Percentiles rank a stretch among this genome's conserved stretches.
Evolutionary conservation across 306 rosid genomes (phyloP).

Genomic region (Prunus mume): DNA sequence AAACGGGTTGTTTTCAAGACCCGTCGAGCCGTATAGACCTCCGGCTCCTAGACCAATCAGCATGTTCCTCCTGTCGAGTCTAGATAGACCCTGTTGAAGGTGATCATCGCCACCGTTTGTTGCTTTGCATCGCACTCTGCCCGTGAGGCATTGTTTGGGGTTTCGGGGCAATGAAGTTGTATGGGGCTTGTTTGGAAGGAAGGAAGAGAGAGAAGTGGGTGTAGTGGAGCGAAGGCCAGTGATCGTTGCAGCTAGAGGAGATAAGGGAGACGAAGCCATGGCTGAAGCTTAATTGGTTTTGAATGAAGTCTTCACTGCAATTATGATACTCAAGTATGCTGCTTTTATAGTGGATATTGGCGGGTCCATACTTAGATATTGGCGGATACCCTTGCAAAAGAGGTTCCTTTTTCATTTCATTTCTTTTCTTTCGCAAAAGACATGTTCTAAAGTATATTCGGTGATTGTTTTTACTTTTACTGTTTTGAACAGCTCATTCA

Average conservation of each 20-base stretch:
- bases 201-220: neutral
- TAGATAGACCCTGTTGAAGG: neutral
- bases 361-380: too few relatives aligned
- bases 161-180: neutral
- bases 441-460: too few relatives aligned
- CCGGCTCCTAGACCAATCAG: constrained; percentile 53
- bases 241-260: too few relatives aligned
- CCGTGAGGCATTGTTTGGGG: neutral
- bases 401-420: too few relatives aligned
- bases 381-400: too few relatives aligned
- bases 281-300: neutral
- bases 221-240: neutral
- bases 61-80: constrained; percentile 17
- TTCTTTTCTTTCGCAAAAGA: too few relatives aligned
- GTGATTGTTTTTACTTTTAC: too few relatives aligned
- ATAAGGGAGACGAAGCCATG: too few relatives aligned
- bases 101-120: neutral
- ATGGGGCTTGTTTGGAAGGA: neutral
- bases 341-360: too few relatives aligned
- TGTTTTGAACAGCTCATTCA: too few relatives aligned
- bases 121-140: constrained; percentile 5
- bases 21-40: constrained; percentile 47
- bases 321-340: too few relatives aligned
- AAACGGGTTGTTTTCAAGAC: constrained; percentile 33
- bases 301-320: too few relatives aligned